Percentiles rank a stretch among this genome's conserved stretches.
Evolutionary conservation across 495 filamentous ascomycete species (phyloP).

Genomic region (Thozetella sp.): DNA sequence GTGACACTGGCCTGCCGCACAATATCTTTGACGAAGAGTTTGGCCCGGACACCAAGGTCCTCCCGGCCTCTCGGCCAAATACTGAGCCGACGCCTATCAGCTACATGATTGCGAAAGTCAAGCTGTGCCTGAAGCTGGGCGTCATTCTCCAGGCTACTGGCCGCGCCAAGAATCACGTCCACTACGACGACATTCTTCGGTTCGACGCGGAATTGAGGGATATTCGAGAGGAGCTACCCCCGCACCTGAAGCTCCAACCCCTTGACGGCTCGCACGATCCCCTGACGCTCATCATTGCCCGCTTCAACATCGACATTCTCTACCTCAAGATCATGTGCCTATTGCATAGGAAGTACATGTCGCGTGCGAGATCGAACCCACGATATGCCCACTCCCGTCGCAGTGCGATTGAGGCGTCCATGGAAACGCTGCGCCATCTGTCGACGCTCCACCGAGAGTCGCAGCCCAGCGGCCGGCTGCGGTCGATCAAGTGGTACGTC

Average conservation of each 20-base stretch:
- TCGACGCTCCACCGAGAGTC: conserved; percentile 76
- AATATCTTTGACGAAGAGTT: conserved; percentile 97
- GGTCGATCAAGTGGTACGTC: conserved; percentile 74
- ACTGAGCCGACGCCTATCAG: conserved; percentile 83
- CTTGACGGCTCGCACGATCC: conserved; percentile 76
- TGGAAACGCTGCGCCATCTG: conserved; percentile 75
- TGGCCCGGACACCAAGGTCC: conserved; percentile 70
- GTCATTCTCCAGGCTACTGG: conserved; percentile 52
- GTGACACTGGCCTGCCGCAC: conserved; percentile 81
- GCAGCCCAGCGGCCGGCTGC: conserved; percentile 69
- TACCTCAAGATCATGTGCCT: conserved; percentile 83
- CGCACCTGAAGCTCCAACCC: conserved; percentile 68
- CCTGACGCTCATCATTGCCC: conserved; percentile 76
- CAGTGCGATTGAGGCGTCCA: conserved; percentile 77
- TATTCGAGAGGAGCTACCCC: conserved; percentile 64
- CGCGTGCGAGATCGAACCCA: conserved; percentile 66
- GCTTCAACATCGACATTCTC: conserved; percentile 78
- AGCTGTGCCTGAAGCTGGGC: conserved; percentile 59
- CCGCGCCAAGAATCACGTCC: conserved; percentile 46
- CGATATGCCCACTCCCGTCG: conserved; percentile 81
- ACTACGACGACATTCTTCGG: conserved; percentile 81
- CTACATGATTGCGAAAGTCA: conserved; percentile 84
- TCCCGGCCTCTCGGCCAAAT: conserved; percentile 74
- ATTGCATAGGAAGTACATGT: conserved; percentile 83
- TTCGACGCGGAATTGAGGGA: conserved; percentile 75